Evolutionary conservation across 2,329 filamentous ascomycete genomes (phyloP), one percentile per base, ranked within the genome.

Genomic region (Aspergillus vadensis): DNA sequence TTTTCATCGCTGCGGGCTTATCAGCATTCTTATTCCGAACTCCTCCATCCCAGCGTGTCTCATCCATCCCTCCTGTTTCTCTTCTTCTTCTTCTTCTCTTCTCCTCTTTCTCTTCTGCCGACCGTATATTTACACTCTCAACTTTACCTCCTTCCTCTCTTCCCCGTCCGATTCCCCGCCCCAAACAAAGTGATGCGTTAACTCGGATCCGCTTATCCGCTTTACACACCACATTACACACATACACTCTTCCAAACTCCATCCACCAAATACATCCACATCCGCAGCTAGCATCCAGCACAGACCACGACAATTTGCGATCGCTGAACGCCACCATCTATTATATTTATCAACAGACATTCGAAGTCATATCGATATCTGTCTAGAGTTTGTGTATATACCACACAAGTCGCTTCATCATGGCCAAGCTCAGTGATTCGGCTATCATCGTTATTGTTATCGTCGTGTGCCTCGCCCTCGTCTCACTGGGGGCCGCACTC

Each of bases 391-490:
- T 49, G 9, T 9, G 49, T 53, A 27, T 17, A 54, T 41, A 14
- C 48, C 48, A 50, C 48, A 47, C 39, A 50, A 54, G 30, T 43
- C 15, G 36, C 12, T 47, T 48, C 47, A 39, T 9, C 43, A 60
- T 70, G 70, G 65, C 39, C 41, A 41, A 62, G 1, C 63, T 72
- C 58, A 64, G 65, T 48, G 69, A 60, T 27, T 47, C 63, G 8
- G 70, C 67, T 27, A 61, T 72, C 56, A 72, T 72, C 50, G 70
- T 71, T 55, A 72, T 72, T 56, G 73, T 75, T 48, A 70, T 75
- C 19, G 69, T 73, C 48, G 67, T 60, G 57, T 75, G 72, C 44
- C 67, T 75, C 8, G 69, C 65, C 39, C 32, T 64, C 15, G 71
- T 72, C 2, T 69, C 71, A 1, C 51, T 75, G 12, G 69, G 68